Evolutionary conservation across 108 stramenopile genomes (phyloP).

Genomic region (Craspedostauros australis): DNA sequence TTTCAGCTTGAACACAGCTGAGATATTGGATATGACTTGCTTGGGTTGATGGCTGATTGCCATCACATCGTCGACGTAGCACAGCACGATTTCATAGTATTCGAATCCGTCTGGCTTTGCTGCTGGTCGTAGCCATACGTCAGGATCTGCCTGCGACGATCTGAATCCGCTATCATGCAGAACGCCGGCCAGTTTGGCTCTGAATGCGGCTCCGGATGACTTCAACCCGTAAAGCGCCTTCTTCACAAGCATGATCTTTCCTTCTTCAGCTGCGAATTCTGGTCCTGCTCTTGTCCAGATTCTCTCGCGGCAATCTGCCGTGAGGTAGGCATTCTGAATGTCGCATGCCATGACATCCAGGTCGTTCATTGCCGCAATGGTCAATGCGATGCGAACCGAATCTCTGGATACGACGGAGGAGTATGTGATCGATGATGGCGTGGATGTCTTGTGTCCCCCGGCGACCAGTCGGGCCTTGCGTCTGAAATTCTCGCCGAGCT

Average conservation of each 20-base stretch:
- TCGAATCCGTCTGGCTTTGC: not conserved
- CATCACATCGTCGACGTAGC: constrained; percentile 19
- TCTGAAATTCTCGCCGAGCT: constrained; percentile 24
- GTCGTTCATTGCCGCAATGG: constrained; percentile 34
- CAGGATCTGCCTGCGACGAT: constrained; percentile 21
- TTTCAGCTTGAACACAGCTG: constrained; percentile 9
- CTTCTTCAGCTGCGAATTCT: constrained; percentile 22
- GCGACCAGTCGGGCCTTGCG: constrained; percentile 43
- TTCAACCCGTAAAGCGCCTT: constrained; percentile 41
- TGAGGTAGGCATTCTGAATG: constrained; percentile 37
- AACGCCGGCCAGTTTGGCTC: not conserved
- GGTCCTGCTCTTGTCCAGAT: constrained; percentile 16
- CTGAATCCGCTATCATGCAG: too few species aligned
- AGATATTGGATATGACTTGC: not conserved
- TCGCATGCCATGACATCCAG: constrained; percentile 25
- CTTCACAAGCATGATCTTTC: constrained; percentile 18
- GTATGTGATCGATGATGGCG: constrained; percentile 33
- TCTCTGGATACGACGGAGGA: constrained; percentile 32
- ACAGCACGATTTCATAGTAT: constrained; percentile 33
- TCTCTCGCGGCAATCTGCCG: constrained; percentile 17
- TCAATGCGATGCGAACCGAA: constrained; percentile 32
- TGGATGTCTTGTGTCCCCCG: constrained; percentile 31
- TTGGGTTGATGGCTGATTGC: constrained; percentile 3
- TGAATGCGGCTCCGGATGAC: constrained; percentile 10
- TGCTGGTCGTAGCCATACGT: constrained; percentile 20